Evolutionary conservation across 305 asterid genomes (phyloP).

Genomic region (Fraxinus floribunda): DNA sequence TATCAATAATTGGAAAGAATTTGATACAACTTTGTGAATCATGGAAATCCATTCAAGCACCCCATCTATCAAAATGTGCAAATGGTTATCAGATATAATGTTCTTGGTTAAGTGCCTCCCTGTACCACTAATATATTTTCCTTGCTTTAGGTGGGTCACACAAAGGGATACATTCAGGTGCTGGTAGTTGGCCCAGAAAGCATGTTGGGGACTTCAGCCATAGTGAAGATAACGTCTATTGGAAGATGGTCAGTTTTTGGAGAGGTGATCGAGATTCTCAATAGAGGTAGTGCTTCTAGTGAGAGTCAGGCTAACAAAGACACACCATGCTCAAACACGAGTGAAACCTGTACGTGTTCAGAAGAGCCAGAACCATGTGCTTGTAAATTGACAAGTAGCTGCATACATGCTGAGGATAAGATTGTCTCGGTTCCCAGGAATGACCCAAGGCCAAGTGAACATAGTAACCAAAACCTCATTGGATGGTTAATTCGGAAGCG

Average conservation of each 20-base stretch:
- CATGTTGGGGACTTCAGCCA: constrained; percentile 81
- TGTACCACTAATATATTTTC: neutral
- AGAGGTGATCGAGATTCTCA: constrained; percentile 70
- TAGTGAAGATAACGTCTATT: constrained; percentile 74
- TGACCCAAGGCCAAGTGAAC: constrained; percentile 25
- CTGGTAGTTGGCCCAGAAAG: constrained; percentile 77
- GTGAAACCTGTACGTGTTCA: constrained; percentile 54
- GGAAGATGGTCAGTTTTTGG: constrained; percentile 99
- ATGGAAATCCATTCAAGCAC: neutral
- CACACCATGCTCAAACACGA: constrained; percentile 39
- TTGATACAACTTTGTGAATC: neutral
- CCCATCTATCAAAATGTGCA: neutral
- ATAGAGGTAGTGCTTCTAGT: constrained; percentile 25
- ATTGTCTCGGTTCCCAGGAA: constrained; percentile 30
- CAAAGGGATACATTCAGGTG: constrained; percentile 93
- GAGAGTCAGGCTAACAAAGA: constrained; percentile 22
- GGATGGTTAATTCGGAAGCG: constrained; percentile 63
- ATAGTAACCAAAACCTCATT: constrained; percentile 37
- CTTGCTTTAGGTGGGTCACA: constrained; percentile 84
- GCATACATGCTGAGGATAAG: constrained; percentile 38
- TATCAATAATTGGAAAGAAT: neutral
- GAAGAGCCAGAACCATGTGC: constrained; percentile 60
- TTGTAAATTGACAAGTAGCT: constrained; percentile 44
- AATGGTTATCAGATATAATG: neutral
- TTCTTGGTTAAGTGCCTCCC: neutral